Evolutionary conservation across 352 stramenopile species (phyloP).

Genomic region (Phytopythium cucurbitacearum): DNA sequence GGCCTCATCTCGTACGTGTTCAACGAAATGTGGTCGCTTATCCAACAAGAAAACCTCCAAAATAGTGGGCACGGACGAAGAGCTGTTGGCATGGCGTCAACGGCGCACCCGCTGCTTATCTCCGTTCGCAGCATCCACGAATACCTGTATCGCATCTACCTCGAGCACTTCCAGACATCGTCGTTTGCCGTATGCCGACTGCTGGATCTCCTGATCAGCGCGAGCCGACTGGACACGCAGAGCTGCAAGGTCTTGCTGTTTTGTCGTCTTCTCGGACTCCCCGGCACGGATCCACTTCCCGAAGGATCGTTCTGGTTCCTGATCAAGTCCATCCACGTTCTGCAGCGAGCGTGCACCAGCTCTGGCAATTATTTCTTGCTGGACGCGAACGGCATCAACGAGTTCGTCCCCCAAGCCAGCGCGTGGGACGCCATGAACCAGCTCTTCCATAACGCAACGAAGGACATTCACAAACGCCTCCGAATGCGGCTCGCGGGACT

Average conservation of each 20-base stretch:
- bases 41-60: conserved; percentile 15
- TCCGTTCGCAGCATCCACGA: conserved; percentile 26
- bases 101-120: background rate
- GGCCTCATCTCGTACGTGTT: conserved; percentile 42
- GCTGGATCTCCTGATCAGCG: conserved; percentile 41
- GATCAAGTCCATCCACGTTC: conserved; percentile 37
- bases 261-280: conserved; percentile 30
- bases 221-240: conserved; percentile 43
- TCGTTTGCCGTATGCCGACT: conserved; percentile 32
- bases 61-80: background rate
- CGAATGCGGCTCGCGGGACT: conserved; percentile 34
- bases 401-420: conserved; percentile 41
- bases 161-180: conserved; percentile 39
- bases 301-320: conserved; percentile 50
- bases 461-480: conserved; percentile 40
- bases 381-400: conserved; percentile 36
- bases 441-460: conserved; percentile 24
- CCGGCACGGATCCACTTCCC: conserved; percentile 29
- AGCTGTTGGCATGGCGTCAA: background rate
- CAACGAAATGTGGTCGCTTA: conserved; percentile 38
- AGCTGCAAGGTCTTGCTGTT: conserved; percentile 57
- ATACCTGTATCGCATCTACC: conserved; percentile 46
- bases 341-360: conserved; percentile 33
- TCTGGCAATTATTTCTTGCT: conserved; percentile 40
- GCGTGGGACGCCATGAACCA: conserved; percentile 32